Evolutionary conservation across 495 filamentous ascomycete species (phyloP), one percentile per base, ranked within the genome.

Genomic region (Hyaloscypha bicolor): DNA sequence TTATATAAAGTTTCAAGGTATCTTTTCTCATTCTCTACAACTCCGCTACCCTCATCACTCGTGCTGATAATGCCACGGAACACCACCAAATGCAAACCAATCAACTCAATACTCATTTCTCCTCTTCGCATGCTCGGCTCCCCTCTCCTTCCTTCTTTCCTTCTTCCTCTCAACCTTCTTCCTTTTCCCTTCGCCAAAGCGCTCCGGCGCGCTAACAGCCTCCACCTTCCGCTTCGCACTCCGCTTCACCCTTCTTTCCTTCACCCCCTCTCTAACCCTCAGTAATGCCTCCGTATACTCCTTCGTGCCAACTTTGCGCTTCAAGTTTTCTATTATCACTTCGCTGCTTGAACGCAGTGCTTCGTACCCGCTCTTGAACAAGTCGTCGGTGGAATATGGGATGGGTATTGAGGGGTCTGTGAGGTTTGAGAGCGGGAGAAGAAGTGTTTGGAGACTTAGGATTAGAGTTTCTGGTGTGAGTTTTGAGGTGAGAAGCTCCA

Each of bases 121-220:
- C 76, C 81, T 79, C 60, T 87, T 87, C 74, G 88, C 86, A 77
- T 90, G 83, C 76, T 90, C 87, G 71, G 76, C 72, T 0, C 89
- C 87, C 77, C 84, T 91, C 77, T 90, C 91, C 79, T 91, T 94
- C 75, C 91, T 86, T 79, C 87, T 88, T 69, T 87, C 90, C 76
- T 88, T 93, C 84, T 94, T 93, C 80, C 87, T 88, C 71, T 94
- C 93, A 65, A 90, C 87, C 80, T 90, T 94, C 78, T 88, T 90
- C 78, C 85, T 87, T 88, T 98, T 99, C 70, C 90, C 87, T 72
- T 82, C 82, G 12, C 88, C 92, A 65, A 85, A 85, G 71, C 82
- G 88, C 81, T 97, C 93, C 11, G 95, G 94, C 66, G 90, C 86
- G 32, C 82, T 84, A 22, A 99, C 88, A 32, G 90, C 90, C 72